Evolutionary conservation across 768 basidiomycete species (phyloP), one percentile per base, ranked within the genome.

Genomic region (Termitomyces sp.): DNA sequence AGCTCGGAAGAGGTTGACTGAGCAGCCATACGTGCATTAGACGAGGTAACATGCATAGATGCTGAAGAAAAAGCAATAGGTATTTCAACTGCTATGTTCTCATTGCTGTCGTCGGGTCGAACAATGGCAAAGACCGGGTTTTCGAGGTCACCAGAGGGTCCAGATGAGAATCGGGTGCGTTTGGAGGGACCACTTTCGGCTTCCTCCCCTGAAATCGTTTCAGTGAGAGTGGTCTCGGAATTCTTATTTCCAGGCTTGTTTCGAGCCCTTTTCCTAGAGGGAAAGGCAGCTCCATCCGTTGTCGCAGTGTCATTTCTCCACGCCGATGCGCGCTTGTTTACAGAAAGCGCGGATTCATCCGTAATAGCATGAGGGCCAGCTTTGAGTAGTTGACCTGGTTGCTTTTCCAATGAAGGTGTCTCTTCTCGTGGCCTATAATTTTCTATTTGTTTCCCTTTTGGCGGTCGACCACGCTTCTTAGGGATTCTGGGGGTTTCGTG

Each of bases 381-480:
- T 60, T 77, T 77, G 16, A 66, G 61, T 8, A 65, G 69, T 24
- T 72, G 72, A n/a, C 72, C 72, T 36, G 75, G 74, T 63, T 75
- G 76, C 65, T 68, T 73, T 7, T 70, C 71, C 15, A 58, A 57
- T 48, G 54, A 15, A 44, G 62, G 47, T 9, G 52, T 16, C 24
- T 61, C 59, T 44, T 62, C 54, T 20, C 61, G 56, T 20, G 47
- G 31, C n/a, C 56, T 54, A 18, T 62, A 63, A 9, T 46, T 52
- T 24, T 52, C 65, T 13, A 60, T 64, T 42, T 58, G 61, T 37
- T 66, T 67, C 20, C 33, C 56, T 63, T 72, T 72, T 22, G 56
- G 58, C n/a, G 70, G 70, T 20, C 78, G 73, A 27, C 77, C 77
- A 16, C 76, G 79, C 52, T 77, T 78, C 67, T 72, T 79, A 33